Base-by-base conservation (phyloP, 169 alveolate genomes). In the Plasmodium coatneyi region DNA sequence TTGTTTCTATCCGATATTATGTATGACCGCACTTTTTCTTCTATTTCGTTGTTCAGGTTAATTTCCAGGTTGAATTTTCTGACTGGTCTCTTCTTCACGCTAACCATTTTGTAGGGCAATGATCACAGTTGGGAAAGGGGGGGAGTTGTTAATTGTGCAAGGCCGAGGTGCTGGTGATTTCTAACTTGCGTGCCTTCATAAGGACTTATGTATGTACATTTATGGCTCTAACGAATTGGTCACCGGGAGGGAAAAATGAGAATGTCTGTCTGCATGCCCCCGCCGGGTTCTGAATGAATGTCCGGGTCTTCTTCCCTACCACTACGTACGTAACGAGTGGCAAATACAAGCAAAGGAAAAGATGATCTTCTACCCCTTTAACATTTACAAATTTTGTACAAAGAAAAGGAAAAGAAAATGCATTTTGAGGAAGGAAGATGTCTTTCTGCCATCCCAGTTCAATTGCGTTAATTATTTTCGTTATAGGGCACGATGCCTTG, bases 61-160 rank as follows among this genome's bases (percentile, higher is more conserved):
- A 89, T 79, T 78, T 87, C 93, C 25, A 80, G 10, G 83, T 87
- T 87, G 72, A 78, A 87, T 71, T 87, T 87, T 80, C 71, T 76
- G 10, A 87, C 82, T 41, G 81, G 74, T 70, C 93, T 87, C 82
- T 80, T 87, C 71, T 87, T 87, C 66, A 80, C 86, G 16, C 90
- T 83, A 5, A 72, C 83, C 87, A 80, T 87, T 56, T 87, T 60
- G 32, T 34, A 9, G 49, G n/a, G 32, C 30, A 34, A 25, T 10
- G 19, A 43, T 80, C n/a, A 34, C 32, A 12, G 83, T 22, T 5
- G 52, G 56, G n/a, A 12, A n/a, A 46, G 56, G 3, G n/a, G 56
- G 16, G n/a, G 4, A 1, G 9, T 22, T 34, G 28, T 16, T 12
- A 78, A 10, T 79, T 79, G 10, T 0, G 3, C 19, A 41, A 19